A percentile compares a stretch with the other conserved stretches of the same genome.
These are phyloP conservation scores for Chalaropsis thielavioides DNA, from an alignment of 2,329 filamentous ascomycete genomes.

Conservation along the genomic window DNA sequence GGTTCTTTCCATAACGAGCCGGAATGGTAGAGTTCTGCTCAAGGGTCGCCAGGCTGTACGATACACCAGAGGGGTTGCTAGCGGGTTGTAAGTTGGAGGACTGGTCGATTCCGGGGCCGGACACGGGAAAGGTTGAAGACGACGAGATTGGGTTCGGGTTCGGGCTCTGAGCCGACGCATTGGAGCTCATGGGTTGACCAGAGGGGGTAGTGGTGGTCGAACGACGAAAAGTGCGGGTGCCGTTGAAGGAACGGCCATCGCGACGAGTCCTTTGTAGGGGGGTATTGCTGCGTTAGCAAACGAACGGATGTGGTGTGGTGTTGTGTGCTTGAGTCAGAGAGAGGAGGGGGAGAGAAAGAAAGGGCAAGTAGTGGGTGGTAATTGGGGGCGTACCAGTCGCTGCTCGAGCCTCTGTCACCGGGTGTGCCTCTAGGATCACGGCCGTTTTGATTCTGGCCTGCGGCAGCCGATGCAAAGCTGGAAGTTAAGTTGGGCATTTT, in stretches of 20 bases:
- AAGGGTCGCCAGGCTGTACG: background rate
- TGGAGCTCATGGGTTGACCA: constrained; percentile 30
- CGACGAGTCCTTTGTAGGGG: constrained; percentile 39
- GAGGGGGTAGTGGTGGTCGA: constrained; percentile 43
- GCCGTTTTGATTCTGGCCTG: constrained; percentile 50
- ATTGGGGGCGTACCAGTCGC: constrained; percentile 13
- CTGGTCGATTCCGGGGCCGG: constrained; percentile 26
- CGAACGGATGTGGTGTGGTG: background rate
- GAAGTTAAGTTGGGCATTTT: constrained; percentile 58
- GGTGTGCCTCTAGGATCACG: constrained; percentile 46
- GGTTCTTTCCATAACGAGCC: constrained; percentile 60
- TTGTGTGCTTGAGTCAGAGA: constrained; percentile 3
- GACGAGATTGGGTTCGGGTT: constrained; percentile 16
- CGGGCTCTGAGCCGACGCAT: constrained; percentile 26
- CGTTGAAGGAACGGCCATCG: constrained; percentile 44
- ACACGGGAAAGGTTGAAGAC: constrained; percentile 27
- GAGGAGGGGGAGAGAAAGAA: background rate
- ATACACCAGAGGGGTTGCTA: background rate
- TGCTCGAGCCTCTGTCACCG: constrained; percentile 22
- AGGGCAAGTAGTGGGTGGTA: background rate
- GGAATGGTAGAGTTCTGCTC: constrained; percentile 24
- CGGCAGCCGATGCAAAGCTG: constrained; percentile 72
- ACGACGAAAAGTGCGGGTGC: constrained; percentile 50
- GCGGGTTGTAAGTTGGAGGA: constrained; percentile 1
- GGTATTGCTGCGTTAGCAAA: background rate